Evolutionary conservation across 2,329 filamentous ascomycete genomes (phyloP).

Genomic region (Fusarium avenaceum): DNA sequence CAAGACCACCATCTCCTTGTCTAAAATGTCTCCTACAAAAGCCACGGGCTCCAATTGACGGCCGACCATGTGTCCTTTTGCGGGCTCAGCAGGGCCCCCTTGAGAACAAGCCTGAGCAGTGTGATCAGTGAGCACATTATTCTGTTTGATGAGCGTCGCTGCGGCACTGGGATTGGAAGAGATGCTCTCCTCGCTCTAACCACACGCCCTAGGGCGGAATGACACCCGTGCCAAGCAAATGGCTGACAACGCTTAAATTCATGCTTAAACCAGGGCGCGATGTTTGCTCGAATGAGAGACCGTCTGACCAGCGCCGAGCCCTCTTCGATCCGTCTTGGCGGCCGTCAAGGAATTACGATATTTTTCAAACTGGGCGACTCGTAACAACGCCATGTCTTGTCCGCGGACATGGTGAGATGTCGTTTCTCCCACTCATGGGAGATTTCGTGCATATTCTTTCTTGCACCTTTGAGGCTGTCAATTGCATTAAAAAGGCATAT

Average conservation of each 20-base stretch:
- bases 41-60: slow-evolving; percentile 45
- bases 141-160: slow-evolving; percentile 18
- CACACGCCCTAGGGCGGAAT: slow-evolving; percentile 45
- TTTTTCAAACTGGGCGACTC: slow-evolving; percentile 20
- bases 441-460: not conserved
- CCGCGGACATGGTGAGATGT: slow-evolving; percentile 13
- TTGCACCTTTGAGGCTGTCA: not conserved
- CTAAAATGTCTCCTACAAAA: slow-evolving; percentile 37
- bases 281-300: slow-evolving; percentile 38
- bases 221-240: slow-evolving; percentile 57
- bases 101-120: not conserved
- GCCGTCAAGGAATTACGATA: slow-evolving; percentile 17
- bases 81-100: slow-evolving; percentile 23
- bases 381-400: slow-evolving; percentile 21
- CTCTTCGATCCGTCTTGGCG: slow-evolving; percentile 40
- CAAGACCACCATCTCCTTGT: slow-evolving; percentile 42
- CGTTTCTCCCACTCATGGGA: not conserved
- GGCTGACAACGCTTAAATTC: slow-evolving; percentile 65
- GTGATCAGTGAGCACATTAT: slow-evolving; percentile 18
- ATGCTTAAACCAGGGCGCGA: slow-evolving; percentile 60
- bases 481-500: slow-evolving; percentile 2
- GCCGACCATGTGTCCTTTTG: slow-evolving; percentile 42
- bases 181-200: slow-evolving; percentile 3
- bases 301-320: slow-evolving; percentile 43
- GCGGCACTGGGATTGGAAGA: slow-evolving; percentile 33